A percentile compares a stretch with the other conserved stretches of the same genome.
phyloP scores from a whole-genome alignment of 331 rosid genomes.

The Pyrus hybrid region DNA sequence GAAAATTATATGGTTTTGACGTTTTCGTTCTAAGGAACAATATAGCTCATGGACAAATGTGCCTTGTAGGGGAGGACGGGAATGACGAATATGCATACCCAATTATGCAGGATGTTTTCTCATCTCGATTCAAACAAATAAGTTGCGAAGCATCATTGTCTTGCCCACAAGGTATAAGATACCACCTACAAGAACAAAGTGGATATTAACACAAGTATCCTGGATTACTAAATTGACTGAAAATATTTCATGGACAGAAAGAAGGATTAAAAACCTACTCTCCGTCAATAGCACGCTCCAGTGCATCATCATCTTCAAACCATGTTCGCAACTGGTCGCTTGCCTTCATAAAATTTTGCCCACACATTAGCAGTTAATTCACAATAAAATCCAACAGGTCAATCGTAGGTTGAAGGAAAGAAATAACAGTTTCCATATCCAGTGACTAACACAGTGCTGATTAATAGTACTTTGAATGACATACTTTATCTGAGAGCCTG shows the following conservation, averaged over 20 bases:
- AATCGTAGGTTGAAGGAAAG: not conserved
- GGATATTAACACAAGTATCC: not conserved
- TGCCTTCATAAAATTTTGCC: slow-evolving; percentile 49
- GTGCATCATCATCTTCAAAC: slow-evolving; percentile 84
- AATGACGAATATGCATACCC: slow-evolving; percentile 41
- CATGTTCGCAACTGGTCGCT: slow-evolving; percentile 57
- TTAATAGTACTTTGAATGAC: slow-evolving; percentile 14
- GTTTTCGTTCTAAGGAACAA: not conserved
- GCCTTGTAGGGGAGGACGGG: not conserved
- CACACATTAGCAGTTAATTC: not conserved
- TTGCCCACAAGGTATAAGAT: slow-evolving; percentile 54
- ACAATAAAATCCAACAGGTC: slow-evolving; percentile 7
- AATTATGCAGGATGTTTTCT: slow-evolving; percentile 42
- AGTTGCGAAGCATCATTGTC: slow-evolving; percentile 39
- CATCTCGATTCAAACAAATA: slow-evolving; percentile 51
- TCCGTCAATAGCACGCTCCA: slow-evolving; percentile 81
- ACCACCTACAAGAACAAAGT: slow-evolving; percentile 51
- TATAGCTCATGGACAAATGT: not conserved
- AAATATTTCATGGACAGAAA: not conserved
- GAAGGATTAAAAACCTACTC: slow-evolving; percentile 42
- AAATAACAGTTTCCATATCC: not conserved
- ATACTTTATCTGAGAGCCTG: slow-evolving; percentile 95
- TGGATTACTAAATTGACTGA: not conserved
- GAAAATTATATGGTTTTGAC: not conserved
- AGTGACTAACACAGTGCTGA: not conserved